These are phyloP conservation scores for Coemansia sp. DNA, from an alignment of 192 early-diverging fungal genomes.

Conservation along the genomic window DNA sequence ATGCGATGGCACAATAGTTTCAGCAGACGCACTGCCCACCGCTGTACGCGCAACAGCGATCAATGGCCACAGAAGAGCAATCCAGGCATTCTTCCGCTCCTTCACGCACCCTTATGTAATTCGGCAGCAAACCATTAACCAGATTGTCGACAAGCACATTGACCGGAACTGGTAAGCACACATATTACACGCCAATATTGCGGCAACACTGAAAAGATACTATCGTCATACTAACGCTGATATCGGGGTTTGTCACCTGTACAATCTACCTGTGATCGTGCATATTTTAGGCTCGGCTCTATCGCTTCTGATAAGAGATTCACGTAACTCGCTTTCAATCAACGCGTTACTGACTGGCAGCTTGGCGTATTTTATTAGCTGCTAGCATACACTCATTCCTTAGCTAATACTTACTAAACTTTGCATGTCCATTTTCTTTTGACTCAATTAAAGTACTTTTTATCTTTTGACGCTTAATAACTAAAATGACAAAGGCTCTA, in stretches of 20 bases:
- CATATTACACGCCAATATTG: not conserved
- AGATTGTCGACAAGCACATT: slow-evolving; percentile 36
- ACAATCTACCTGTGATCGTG: not conserved
- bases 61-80: slow-evolving; percentile 59
- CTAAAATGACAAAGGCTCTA: not conserved
- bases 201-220: not conserved
- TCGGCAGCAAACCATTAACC: slow-evolving; percentile 45
- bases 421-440: not conserved
- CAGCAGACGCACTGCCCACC: slow-evolving; percentile 68
- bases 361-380: not conserved
- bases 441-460: not conserved
- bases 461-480: not conserved
- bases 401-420: not conserved
- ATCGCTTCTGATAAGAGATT: slow-evolving; percentile 3
- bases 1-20: slow-evolving; percentile 76
- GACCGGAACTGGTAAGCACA: slow-evolving; percentile 31
- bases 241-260: not conserved
- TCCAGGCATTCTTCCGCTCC: slow-evolving; percentile 35
- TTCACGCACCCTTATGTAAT: slow-evolving; percentile 40
- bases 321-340: not conserved
- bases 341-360: not conserved
- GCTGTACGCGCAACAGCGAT: slow-evolving; percentile 83
- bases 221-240: not conserved
- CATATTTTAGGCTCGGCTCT: not conserved
- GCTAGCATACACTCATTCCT: not conserved